Evolutionary conservation across 306 rosid genomes (phyloP).

Genomic region (Aeschynomene evenia): DNA sequence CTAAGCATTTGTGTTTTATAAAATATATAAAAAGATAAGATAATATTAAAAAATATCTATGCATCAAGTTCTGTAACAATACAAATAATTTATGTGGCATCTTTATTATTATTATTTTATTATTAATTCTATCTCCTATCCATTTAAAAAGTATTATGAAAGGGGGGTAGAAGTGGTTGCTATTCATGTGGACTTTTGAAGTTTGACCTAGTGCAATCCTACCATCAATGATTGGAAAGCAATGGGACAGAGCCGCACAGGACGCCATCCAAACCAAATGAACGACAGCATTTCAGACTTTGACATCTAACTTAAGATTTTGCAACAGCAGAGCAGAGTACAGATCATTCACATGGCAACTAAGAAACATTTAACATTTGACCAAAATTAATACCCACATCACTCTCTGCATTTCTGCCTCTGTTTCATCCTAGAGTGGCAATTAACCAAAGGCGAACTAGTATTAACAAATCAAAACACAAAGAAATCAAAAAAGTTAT

Average conservation of each 20-base stretch:
- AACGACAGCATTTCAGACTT: neutral
- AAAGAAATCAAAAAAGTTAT: neutral
- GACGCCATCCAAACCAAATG: constrained; percentile 3
- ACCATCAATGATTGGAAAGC: constrained; percentile 13
- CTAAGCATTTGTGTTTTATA: too few species aligned
- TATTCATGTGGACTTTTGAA: neutral
- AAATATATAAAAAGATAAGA: too few species aligned
- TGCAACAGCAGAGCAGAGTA: neutral
- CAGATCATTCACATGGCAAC: neutral
- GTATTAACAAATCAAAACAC: too few species aligned
- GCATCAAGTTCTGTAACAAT: neutral
- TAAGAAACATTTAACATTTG: neutral
- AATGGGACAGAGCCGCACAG: neutral
- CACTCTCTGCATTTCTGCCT: too few species aligned
- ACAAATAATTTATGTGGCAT: too few species aligned
- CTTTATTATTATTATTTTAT: too few species aligned
- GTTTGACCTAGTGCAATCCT: neutral
- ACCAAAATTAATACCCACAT: neutral
- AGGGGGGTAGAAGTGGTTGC: neutral
- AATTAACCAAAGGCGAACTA: too few species aligned
- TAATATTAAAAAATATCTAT: too few species aligned
- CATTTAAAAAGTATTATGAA: neutral
- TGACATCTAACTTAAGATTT: neutral
- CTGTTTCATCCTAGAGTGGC: too few species aligned
- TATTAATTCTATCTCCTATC: neutral